Base-by-base conservation (phyloP, 495 filamentous ascomycete species). In the Talaromyces ruber region DNA sequence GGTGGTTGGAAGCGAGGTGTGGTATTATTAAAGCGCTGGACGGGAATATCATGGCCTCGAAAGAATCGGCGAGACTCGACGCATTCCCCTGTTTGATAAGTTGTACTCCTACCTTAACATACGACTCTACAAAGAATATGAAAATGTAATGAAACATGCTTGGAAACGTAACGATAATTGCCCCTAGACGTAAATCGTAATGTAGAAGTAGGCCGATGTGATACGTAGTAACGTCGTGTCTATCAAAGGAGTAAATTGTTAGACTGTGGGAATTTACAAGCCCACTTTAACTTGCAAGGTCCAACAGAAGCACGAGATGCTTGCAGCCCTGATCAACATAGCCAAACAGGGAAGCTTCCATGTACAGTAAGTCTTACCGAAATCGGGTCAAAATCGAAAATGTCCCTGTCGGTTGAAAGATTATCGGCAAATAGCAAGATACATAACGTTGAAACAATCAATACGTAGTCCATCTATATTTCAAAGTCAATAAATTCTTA, bases 291-390 rank as follows among this genome's bases (percentile, higher is more conserved):
- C 14, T 39, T 5, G 34, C 14, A 39, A 16, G 14, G 14, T 39
- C 5, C 34, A 34, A 39, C 16, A 39, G 34, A 39, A 39, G 34
- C 34, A 39, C 14, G 34, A 39, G 34, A 18, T 18, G 16, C 34
- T 11, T 11, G 3, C 22, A 25, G 6, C 52, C 34, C 6, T 55
- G 52, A n/a, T n/a, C 25, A 55, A 18, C 52, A 26, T 28, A 30
- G 6, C 32, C 28, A 58, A 22, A 32, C 16, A 58, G 18, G 32
- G 18, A 54, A 59, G 9, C 21, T 59, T 59, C 34, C 57, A 8
- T 29, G 21, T 59, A 25, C n/a, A 59, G 57, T 59, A 59, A 59
- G 21, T 26, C 22, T 59, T 59, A 59, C 57, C 57, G 57, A 11
- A 59, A 26, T 28, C 0, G 57, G 57, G 16, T 34, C 21, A 30